Conservation (phyloP, 768 basidiomycete genomes). For the Gymnopilus junonius region DNA sequence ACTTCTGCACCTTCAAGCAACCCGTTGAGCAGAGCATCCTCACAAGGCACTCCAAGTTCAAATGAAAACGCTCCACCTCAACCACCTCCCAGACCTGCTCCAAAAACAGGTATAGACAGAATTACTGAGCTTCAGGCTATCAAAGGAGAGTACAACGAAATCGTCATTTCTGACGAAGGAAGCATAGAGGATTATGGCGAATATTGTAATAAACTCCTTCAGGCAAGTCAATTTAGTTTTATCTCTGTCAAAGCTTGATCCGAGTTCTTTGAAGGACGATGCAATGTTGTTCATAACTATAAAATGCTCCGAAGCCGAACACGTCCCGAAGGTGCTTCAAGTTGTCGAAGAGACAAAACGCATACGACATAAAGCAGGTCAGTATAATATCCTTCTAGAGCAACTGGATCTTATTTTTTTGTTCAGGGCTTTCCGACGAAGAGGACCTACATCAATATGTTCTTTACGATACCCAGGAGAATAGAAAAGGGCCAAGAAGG, state of each 20-base stretch:
- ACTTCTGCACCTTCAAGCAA: constrained; percentile 10
- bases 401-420: not conserved
- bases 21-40: constrained; percentile 12
- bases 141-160: constrained; percentile 75
- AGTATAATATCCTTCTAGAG: constrained; percentile 13
- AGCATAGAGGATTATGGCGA: constrained; percentile 66
- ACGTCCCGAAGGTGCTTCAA: constrained; percentile 80
- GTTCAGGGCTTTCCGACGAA: constrained; percentile 51
- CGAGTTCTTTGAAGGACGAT: constrained; percentile 55
- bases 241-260: not conserved
- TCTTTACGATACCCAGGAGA: constrained; percentile 58
- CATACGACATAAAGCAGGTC: constrained; percentile 76
- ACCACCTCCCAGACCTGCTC: constrained; percentile 63
- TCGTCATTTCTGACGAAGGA: constrained; percentile 71
- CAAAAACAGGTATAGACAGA: constrained; percentile 67
- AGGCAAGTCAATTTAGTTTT: constrained; percentile 42
- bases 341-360: constrained; percentile 83
- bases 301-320: constrained; percentile 59
- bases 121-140: constrained; percentile 74
- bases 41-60: constrained; percentile 12
- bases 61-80: constrained; percentile 36
- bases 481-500: constrained; percentile 59
- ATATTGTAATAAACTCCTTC: constrained; percentile 66
- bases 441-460: constrained; percentile 79
- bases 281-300: constrained; percentile 82